Evolutionary conservation across 768 basidiomycete species (phyloP).

Genomic region (Strobilomyces echinocephalus): DNA sequence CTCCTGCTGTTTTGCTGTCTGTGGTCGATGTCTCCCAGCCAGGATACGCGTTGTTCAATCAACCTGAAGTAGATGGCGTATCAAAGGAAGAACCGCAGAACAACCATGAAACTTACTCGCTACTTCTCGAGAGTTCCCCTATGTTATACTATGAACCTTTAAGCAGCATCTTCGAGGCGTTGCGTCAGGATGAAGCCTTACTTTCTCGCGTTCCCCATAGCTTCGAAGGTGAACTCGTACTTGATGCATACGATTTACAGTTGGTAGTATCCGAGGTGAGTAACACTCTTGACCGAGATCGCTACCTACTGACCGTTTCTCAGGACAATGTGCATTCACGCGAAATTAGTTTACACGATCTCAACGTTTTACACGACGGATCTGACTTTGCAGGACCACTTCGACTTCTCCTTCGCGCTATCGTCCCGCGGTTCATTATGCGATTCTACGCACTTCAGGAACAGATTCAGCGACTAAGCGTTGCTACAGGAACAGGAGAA

Average conservation of each 20-base stretch:
- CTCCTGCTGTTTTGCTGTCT: conserved; percentile 60
- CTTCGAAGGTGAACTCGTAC: conserved; percentile 55
- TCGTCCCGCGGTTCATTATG: conserved; percentile 56
- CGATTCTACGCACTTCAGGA: conserved; percentile 64
- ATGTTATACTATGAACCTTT: conserved; percentile 77
- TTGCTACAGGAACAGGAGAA: conserved; percentile 16
- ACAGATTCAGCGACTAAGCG: conserved; percentile 41
- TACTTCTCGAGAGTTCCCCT: conserved; percentile 59
- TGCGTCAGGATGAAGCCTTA: conserved; percentile 55
- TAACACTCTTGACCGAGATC: background rate
- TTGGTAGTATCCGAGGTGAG: conserved; percentile 61
- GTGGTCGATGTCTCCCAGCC: conserved; percentile 37
- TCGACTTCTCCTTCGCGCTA: conserved; percentile 48
- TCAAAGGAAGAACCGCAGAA: conserved; percentile 12
- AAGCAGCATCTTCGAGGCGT: conserved; percentile 62
- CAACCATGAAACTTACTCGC: conserved; percentile 22
- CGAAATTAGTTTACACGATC: conserved; percentile 67
- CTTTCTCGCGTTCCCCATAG: conserved; percentile 44
- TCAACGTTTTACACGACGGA: conserved; percentile 66
- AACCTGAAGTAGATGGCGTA: conserved; percentile 33
- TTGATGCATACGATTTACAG: conserved; percentile 69
- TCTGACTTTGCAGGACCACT: conserved; percentile 59
- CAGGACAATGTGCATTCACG: conserved; percentile 69
- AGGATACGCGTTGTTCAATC: conserved; percentile 54
- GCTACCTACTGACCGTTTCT: conserved; percentile 4